Percentiles rank a stretch among this genome's conserved stretches.
These are phyloP conservation scores for Sutorius australiensis DNA, from an alignment of 768 basidiomycete species.

Conservation along the genomic window DNA sequence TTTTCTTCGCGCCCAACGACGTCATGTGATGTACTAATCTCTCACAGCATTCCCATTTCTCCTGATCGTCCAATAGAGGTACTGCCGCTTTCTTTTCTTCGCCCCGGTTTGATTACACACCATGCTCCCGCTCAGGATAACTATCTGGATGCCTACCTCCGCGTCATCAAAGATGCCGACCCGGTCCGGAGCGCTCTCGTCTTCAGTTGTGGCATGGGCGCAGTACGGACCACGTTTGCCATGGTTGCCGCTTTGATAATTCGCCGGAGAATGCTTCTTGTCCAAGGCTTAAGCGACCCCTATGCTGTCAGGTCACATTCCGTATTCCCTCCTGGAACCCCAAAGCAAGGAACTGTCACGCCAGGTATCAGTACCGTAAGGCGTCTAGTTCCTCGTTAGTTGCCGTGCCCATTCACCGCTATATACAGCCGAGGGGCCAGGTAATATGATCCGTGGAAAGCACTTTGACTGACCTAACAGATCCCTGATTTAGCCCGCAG, in stretches of 20 bases:
- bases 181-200: conserved; percentile 80
- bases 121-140: conserved; percentile 56
- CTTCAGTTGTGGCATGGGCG: conserved; percentile 97
- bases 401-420: conserved; percentile 1
- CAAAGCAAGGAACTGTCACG: conserved; percentile 19
- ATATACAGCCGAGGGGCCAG: conserved; percentile 27
- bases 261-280: conserved; percentile 67
- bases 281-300: conserved; percentile 71
- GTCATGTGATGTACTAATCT: conserved; percentile 11
- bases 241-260: conserved; percentile 94
- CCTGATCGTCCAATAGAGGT: conserved; percentile 90
- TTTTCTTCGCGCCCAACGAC: not conserved
- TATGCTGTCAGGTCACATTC: conserved; percentile 47
- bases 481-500: conserved; percentile 31
- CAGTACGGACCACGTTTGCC: conserved; percentile 92
- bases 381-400: not conserved
- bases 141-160: conserved; percentile 91
- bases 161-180: conserved; percentile 73
- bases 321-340: conserved; percentile 3
- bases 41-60: conserved; percentile 83
- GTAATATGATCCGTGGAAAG: conserved; percentile 12
- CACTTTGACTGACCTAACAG: conserved; percentile 8
- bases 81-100: conserved; percentile 11
- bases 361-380: conserved; percentile 52
- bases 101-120: not conserved